Evolutionary conservation across 73 alveolate species (phyloP).

Genomic region (Paramecium biaurelia): DNA sequence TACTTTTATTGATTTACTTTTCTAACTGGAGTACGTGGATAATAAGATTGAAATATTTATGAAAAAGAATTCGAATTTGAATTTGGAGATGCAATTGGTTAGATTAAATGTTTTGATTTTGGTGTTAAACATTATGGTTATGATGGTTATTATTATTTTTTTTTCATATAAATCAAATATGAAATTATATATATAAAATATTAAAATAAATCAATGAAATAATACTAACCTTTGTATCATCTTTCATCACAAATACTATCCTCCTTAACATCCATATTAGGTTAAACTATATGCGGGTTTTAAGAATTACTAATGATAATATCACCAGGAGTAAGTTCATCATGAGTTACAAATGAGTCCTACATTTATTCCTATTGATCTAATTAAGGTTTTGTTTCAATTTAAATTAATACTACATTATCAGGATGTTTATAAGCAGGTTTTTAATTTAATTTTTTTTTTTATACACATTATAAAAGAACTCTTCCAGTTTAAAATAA

Average conservation of each 20-base stretch:
- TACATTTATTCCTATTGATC: background rate
- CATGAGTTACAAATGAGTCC: conserved; percentile 38
- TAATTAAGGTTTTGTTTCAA: background rate
- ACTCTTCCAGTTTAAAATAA: conserved; percentile 47
- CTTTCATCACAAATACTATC: conserved; percentile 29
- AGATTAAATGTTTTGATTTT: background rate
- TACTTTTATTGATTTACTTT: background rate
- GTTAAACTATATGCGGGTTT: background rate
- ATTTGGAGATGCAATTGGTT: background rate
- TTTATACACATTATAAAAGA: background rate
- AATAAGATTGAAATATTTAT: background rate
- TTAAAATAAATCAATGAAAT: conserved; percentile 1
- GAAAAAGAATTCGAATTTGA: conserved; percentile 31
- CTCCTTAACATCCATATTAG: background rate
- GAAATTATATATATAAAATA: background rate
- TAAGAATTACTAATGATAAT: background rate
- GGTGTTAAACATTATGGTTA: background rate
- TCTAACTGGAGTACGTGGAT: conserved; percentile 38
- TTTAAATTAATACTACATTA: background rate
- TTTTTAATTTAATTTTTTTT: background rate
- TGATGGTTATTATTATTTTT: background rate
- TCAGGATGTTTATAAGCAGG: conserved; percentile 38
- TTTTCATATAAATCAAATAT: background rate
- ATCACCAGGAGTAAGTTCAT: conserved; percentile 13
- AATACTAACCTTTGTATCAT: background rate